Conservation (phyloP, 805 yeast species). For the Kuraishia capsulata region DNA sequence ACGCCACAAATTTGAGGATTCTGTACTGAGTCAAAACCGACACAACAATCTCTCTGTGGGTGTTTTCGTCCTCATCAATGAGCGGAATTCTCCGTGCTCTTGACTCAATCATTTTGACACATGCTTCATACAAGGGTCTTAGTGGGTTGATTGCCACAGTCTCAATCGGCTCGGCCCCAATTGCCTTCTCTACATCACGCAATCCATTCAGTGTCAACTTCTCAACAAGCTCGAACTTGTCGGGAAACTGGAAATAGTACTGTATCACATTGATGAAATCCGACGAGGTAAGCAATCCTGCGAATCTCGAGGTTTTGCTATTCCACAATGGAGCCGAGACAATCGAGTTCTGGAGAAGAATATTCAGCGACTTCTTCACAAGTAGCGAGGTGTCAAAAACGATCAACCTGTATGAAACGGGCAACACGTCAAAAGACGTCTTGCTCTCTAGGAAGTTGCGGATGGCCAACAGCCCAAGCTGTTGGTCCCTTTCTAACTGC, state of each 20-base stretch:
- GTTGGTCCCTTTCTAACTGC: constrained; percentile 47
- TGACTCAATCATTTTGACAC: constrained; percentile 81
- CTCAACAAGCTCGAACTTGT: constrained; percentile 81
- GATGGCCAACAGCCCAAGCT: constrained; percentile 72
- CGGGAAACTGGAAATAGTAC: constrained; percentile 85
- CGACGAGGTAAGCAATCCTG: constrained; percentile 85
- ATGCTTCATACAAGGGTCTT: constrained; percentile 83
- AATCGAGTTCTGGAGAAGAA: constrained; percentile 83
- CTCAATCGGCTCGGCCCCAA: constrained; percentile 81
- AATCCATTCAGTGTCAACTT: constrained; percentile 77
- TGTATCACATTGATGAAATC: constrained; percentile 95
- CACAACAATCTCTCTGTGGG: constrained; percentile 89
- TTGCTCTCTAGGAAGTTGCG: constrained; percentile 78
- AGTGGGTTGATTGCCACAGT: constrained; percentile 87
- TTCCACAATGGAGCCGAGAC: constrained; percentile 98
- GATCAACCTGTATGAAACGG: constrained; percentile 86
- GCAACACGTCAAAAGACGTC: constrained; percentile 93
- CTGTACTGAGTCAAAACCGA: constrained; percentile 94
- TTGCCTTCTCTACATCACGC: constrained; percentile 76
- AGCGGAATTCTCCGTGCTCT: constrained; percentile 90
- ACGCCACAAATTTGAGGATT: constrained; percentile 87
- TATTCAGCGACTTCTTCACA: constrained; percentile 85
- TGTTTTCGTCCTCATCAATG: constrained; percentile 88
- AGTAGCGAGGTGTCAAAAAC: constrained; percentile 87
- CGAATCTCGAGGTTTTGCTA: constrained; percentile 78